These are phyloP conservation scores for Coix lacrymajobi DNA, from an alignment of 176 grass and related monocot genomes.

Conservation along the genomic window DNA sequence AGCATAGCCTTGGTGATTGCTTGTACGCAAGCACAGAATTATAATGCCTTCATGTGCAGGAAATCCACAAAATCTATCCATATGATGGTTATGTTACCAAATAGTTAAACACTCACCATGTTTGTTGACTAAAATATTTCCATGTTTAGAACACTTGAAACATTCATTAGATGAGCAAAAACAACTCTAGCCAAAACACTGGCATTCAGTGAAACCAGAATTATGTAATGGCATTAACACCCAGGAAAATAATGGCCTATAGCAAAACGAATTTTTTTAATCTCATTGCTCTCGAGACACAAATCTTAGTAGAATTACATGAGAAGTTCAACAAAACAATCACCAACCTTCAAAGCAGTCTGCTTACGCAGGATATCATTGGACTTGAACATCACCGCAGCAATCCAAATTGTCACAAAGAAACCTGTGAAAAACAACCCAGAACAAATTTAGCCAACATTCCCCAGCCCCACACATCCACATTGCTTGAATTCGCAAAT, in stretches of 20 bases:
- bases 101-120: not conserved
- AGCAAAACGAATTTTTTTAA: not conserved
- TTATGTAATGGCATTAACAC: not conserved
- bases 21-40: not conserved
- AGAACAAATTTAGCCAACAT: not conserved
- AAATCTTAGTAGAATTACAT: not conserved
- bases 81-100: not conserved
- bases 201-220: not conserved
- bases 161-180: not conserved
- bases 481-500: not conserved
- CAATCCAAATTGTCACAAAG: constrained; percentile 96
- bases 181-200: not conserved
- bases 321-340: not conserved
- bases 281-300: not conserved
- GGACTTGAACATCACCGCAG: constrained; percentile 98
- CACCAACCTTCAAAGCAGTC: constrained; percentile 87
- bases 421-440: constrained; percentile 46
- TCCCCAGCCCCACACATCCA: not conserved
- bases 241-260: not conserved
- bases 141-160: not conserved
- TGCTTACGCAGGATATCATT: constrained; percentile 95
- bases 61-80: not conserved
- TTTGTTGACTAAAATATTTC: not conserved
- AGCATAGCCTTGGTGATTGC: not conserved
- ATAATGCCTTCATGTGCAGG: not conserved